Percentiles rank a stretch among this genome's conserved stretches.
Conservation (phyloP, 2,329 filamentous ascomycete genomes). For the Pleurostoma richardsiae region DNA sequence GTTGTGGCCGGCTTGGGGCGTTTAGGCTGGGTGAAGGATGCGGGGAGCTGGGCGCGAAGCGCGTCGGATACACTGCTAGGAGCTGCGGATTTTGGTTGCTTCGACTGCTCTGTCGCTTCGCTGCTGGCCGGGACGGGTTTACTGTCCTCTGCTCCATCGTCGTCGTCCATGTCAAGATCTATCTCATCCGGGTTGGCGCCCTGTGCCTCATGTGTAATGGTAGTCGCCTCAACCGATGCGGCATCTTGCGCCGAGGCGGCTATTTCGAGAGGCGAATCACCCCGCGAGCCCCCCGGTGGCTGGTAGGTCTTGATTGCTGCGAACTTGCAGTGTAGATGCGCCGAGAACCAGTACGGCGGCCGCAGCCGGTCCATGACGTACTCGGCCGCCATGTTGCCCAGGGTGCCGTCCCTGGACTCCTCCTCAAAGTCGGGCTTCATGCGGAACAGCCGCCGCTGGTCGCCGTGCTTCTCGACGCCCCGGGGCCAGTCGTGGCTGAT, state of each 20-base stretch:
- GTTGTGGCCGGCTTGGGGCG: conserved; percentile 25
- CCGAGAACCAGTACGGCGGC: conserved; percentile 87
- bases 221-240: conserved; percentile 6
- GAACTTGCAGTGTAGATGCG: conserved; percentile 89
- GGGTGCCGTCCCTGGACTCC: conserved; percentile 68
- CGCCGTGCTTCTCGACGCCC: conserved; percentile 72
- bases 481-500: conserved; percentile 96
- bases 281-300: conserved; percentile 26
- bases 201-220: conserved; percentile 4
- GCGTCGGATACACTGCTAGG: conserved; percentile 48
- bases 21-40: conserved; percentile 56
- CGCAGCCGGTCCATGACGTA: conserved; percentile 76
- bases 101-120: conserved; percentile 7
- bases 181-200: conserved; percentile 62
- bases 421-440: conserved; percentile 70
- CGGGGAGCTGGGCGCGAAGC: conserved; percentile 69
- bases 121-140: conserved; percentile 9
- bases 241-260: conserved; percentile 2
- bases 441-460: conserved; percentile 62
- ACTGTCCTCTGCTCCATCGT: conserved; percentile 18
- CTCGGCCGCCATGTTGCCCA: conserved; percentile 77
- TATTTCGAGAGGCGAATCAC: conserved; percentile 15
- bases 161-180: conserved; percentile 59
- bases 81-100: conserved; percentile 2
- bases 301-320: conserved; percentile 60